Evolutionary conservation across 805 yeast genomes (phyloP).

Genomic region (Blastobotrys peoriensis): DNA sequence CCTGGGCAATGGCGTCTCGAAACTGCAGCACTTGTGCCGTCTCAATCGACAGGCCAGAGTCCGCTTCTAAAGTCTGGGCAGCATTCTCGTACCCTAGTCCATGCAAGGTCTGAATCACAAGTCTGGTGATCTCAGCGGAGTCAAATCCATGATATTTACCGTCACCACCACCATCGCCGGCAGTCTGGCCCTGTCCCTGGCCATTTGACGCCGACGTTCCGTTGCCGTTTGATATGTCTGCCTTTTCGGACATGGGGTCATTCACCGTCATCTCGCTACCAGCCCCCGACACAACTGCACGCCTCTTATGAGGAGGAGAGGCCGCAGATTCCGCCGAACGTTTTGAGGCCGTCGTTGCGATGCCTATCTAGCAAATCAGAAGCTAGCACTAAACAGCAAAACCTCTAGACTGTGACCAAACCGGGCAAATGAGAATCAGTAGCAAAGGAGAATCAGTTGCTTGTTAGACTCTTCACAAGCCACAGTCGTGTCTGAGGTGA

Average conservation of each 20-base stretch:
- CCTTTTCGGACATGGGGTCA: neutral
- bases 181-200: too few species aligned
- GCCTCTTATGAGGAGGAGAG: constrained; percentile 1
- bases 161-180: too few species aligned
- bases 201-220: too few species aligned
- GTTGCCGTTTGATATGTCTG: too few species aligned
- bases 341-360: neutral
- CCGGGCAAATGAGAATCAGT: too few species aligned
- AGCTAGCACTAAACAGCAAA: too few species aligned
- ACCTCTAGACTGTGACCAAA: too few species aligned
- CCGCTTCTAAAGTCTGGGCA: constrained; percentile 36
- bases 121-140: constrained; percentile 38
- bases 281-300: neutral
- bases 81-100: constrained; percentile 44
- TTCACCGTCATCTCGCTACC: neutral
- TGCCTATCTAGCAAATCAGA: too few species aligned
- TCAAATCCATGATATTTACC: constrained; percentile 28
- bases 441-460: too few species aligned
- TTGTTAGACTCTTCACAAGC: too few species aligned
- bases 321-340: neutral
- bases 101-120: constrained; percentile 44
- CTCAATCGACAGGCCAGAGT: constrained; percentile 33
- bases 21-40: constrained; percentile 38
- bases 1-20: constrained; percentile 35
- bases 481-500: too few species aligned